phyloP scores from a whole-genome alignment of 169 alveolate species.

The Plasmodium relictum region DNA sequence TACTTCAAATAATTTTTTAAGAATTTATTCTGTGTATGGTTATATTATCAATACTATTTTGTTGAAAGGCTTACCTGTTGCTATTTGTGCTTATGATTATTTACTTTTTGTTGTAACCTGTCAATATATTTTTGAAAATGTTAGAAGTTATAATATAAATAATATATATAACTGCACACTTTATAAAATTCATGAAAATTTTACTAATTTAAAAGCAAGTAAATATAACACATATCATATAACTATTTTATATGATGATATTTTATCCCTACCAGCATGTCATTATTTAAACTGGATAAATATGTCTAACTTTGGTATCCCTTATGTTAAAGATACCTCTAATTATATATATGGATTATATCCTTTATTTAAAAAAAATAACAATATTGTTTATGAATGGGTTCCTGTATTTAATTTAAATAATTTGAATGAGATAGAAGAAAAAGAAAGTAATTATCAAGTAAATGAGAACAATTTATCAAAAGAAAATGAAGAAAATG shows the following conservation, averaged over 20 bases:
- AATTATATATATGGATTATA: slow-evolving; percentile 71
- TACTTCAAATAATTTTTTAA: slow-evolving; percentile 70
- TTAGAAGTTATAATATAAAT: slow-evolving; percentile 47
- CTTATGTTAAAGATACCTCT: slow-evolving; percentile 70
- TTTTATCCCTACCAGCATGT: slow-evolving; percentile 74
- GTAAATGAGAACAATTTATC: not conserved
- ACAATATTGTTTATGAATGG: slow-evolving; percentile 73
- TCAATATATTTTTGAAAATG: slow-evolving; percentile 65
- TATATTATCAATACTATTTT: slow-evolving; percentile 68
- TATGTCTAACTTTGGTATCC: slow-evolving; percentile 73
- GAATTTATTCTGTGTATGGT: slow-evolving; percentile 74
- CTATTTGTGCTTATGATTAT: slow-evolving; percentile 76
- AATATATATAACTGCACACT: slow-evolving; percentile 71
- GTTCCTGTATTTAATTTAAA: slow-evolving; percentile 69
- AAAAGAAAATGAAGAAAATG: slow-evolving; percentile 4
- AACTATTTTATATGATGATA: slow-evolving; percentile 55
- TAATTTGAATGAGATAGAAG: slow-evolving; percentile 21
- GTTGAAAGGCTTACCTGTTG: slow-evolving; percentile 74
- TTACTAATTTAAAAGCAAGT: slow-evolving; percentile 52
- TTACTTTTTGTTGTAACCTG: slow-evolving; percentile 68
- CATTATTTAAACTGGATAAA: slow-evolving; percentile 72
- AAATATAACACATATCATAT: slow-evolving; percentile 76
- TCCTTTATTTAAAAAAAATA: slow-evolving; percentile 69
- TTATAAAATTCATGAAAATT: slow-evolving; percentile 72
- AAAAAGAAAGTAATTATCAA: slow-evolving; percentile 4